Evolutionary conservation across 805 yeast species (phyloP).

Genomic region (Alloascoidea hylecoeti): DNA sequence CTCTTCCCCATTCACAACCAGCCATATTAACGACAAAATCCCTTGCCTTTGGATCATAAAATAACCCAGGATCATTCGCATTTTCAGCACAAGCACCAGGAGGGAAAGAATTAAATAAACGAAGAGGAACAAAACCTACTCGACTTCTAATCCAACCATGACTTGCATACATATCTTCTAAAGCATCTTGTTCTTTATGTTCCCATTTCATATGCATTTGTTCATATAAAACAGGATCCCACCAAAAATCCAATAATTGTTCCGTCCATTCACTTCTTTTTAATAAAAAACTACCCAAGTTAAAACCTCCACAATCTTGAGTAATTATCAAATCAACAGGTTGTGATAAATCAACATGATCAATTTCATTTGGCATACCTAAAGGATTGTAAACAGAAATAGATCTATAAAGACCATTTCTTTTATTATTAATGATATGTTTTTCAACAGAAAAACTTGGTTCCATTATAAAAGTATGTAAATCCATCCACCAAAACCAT

Average conservation of each 20-base stretch:
- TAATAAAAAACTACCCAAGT: constrained; percentile 60
- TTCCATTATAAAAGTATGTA: constrained; percentile 74
- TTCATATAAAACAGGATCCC: constrained; percentile 79
- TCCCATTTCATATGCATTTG: constrained; percentile 85
- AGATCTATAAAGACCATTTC: constrained; percentile 45
- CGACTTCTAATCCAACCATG: constrained; percentile 70
- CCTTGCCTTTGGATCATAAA: constrained; percentile 45
- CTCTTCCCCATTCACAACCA: constrained; percentile 78
- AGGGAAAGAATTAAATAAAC: constrained; percentile 66
- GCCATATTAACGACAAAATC: constrained; percentile 77
- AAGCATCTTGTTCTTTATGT: constrained; percentile 73
- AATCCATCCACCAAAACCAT: constrained; percentile 86
- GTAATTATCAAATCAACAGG: constrained; percentile 56
- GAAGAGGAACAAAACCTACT: constrained; percentile 55
- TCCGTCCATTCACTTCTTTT: constrained; percentile 60
- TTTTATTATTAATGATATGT: constrained; percentile 45
- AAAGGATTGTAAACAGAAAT: constrained; percentile 53
- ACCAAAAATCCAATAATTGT: constrained; percentile 58
- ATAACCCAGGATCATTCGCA: constrained; percentile 56
- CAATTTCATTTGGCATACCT: constrained; percentile 33
- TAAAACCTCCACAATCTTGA: constrained; percentile 81
- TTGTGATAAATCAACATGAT: constrained; percentile 39
- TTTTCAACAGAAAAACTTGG: constrained; percentile 56
- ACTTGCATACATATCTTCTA: constrained; percentile 48
- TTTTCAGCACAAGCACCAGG: constrained; percentile 73